Evolutionary conservation across 2,329 filamentous ascomycete species (phyloP).

Genomic region (Colletotrichum neosansevieriae): DNA sequence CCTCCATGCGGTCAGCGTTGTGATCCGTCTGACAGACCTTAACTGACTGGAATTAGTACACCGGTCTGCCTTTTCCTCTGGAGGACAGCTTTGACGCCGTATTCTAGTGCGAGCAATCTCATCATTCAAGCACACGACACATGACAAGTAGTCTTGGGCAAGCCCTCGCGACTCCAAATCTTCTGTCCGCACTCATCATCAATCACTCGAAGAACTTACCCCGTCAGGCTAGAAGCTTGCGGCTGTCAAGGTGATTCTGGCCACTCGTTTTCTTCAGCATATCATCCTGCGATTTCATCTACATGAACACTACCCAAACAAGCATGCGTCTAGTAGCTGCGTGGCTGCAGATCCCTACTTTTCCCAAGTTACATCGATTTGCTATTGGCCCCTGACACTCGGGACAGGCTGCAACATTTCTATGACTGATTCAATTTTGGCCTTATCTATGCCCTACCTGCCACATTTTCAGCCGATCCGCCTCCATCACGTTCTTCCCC

Average conservation of each 20-base stretch:
- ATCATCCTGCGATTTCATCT: constrained; percentile 3
- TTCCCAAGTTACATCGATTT: neutral
- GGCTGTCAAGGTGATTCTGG: neutral
- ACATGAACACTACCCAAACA: constrained; percentile 16
- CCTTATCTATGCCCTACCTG: constrained; percentile 36
- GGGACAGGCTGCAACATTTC: constrained; percentile 30
- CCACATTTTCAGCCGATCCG: neutral
- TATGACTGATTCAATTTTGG: constrained; percentile 41
- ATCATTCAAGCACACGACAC: too few species aligned
- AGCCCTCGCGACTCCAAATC: neutral
- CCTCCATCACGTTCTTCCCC: constrained; percentile 2
- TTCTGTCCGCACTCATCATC: neutral
- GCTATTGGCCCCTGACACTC: constrained; percentile 3
- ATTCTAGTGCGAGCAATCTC: too few species aligned
- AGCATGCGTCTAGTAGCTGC: constrained; percentile 19
- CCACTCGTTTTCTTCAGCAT: neutral
- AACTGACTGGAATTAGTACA: neutral
- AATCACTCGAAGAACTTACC: neutral
- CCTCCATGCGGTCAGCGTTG: neutral
- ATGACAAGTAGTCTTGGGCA: neutral
- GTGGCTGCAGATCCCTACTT: constrained; percentile 23
- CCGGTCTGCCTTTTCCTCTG: too few species aligned
- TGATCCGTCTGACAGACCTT: neutral
- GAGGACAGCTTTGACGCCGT: too few species aligned
- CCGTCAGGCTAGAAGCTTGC: neutral